Base-by-base conservation (phyloP, 2,329 filamentous ascomycete species). In the Rhynchosporium agropyri region DNA sequence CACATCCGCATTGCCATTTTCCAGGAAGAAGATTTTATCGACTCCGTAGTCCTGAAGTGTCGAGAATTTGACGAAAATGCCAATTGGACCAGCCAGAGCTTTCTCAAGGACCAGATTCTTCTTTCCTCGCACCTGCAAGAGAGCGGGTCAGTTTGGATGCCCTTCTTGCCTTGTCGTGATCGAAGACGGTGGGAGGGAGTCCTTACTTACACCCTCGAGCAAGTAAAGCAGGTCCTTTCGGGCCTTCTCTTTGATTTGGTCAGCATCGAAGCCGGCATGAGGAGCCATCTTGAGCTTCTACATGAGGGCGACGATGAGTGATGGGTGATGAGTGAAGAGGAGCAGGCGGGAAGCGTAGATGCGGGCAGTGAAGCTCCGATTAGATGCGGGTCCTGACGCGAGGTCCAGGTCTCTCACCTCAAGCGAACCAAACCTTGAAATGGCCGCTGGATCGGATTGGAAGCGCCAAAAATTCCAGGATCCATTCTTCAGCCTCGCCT, bases 41-140 rank as follows among this genome's bases (percentile, higher is more conserved):
- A 99, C 93, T 36, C 96, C 96, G 79, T 98, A 97, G 74, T 99
- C 95, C 75, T 98, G 92, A 15, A 97, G 84, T 9, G 91, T 94
- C 28, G 94, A 94, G 74, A 97, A 96, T 76, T 97, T 97, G 79
- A 96, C 92, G 69, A 99, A 89, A 64, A 94, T 84, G 64, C 93
- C 92, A 70, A 99, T 84, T 36, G 93, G 91, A 29, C 94, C 95
- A 69, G 94, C 92, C 71, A 99, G 83, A 71, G 88, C 89, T 77
- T 90, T 91, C 76, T 98, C 94, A 74, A 99, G 89, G 58, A 99
- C 90, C 65, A 99, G 82, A 74, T 97, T 98, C 83, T 99, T 99
- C 85, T 98, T 99, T 71, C 96, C 96, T 75, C 94, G 91, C 69
- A 98, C 92, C 95, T 99, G 74, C 59, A 65, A 62, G 58, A 55